Conservation (phyloP, 345 rosid genomes). For the Populus alba region DNA sequence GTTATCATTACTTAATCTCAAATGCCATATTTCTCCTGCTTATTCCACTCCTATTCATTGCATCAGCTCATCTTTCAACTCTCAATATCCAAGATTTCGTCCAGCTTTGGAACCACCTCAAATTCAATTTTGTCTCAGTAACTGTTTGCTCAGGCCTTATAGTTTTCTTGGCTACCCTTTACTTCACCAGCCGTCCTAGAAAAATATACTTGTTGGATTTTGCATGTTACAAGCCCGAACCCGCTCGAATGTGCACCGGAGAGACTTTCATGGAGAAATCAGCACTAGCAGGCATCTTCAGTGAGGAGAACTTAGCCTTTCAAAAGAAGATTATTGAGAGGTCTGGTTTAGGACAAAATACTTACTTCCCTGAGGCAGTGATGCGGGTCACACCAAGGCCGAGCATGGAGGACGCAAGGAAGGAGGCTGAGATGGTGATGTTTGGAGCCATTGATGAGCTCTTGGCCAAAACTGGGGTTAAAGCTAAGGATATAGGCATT, state of each 20-base stretch:
- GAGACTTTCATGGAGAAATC: conserved; percentile 49
- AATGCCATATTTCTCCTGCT: conserved; percentile 60
- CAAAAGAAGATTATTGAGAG: conserved; percentile 81
- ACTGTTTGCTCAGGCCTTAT: conserved; percentile 35
- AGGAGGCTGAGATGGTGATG: conserved; percentile 65
- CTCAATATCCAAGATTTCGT: conserved; percentile 36
- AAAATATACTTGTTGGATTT: conserved; percentile 63
- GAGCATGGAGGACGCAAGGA: conserved; percentile 61
- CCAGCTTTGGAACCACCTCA: conserved; percentile 50
- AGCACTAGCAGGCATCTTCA: conserved; percentile 36
- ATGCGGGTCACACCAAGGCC: conserved; percentile 51
- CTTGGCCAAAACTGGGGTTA: conserved; percentile 54
- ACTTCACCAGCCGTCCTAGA: conserved; percentile 67
- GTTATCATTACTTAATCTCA: conserved; percentile 66
- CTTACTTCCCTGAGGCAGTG: conserved; percentile 74
- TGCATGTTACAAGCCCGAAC: conserved; percentile 56
- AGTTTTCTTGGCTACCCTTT: conserved; percentile 54
- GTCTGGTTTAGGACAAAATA: conserved; percentile 73
- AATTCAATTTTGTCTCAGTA: conserved; percentile 51
- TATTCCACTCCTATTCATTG: conserved; percentile 36
- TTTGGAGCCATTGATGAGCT: conserved; percentile 61
- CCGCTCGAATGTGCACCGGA: conserved; percentile 42
- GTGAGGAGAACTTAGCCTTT: conserved; percentile 60
- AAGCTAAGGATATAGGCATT: conserved; percentile 61
- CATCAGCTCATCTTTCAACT: conserved; percentile 53